phyloP scores from a whole-genome alignment of 495 filamentous ascomycete genomes.

The Ramalina peruviana region DNA sequence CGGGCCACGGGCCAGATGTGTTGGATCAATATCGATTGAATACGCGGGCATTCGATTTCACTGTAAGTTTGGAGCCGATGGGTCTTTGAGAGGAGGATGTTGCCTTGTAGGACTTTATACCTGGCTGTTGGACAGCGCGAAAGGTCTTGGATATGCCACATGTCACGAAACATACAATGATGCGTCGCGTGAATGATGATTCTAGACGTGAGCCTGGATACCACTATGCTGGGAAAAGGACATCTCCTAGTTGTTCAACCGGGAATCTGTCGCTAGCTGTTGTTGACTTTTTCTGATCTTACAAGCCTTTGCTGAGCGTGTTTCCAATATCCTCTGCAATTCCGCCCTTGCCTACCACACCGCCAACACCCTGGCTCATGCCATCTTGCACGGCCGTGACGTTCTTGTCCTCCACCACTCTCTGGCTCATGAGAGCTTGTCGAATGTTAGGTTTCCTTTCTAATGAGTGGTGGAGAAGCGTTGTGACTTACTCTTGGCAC shows the following conservation, averaged over 20 bases:
- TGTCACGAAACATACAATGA: too few species aligned
- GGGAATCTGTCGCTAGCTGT: too few species aligned
- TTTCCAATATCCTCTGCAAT: conserved; percentile 13
- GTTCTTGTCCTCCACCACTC: conserved; percentile 24
- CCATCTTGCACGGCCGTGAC: conserved; percentile 24
- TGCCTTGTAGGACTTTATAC: too few species aligned
- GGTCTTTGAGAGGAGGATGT: neutral
- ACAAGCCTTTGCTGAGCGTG: conserved; percentile 12
- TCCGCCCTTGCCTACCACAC: conserved; percentile 14
- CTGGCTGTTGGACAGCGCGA: too few species aligned
- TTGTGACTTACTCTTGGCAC: conserved; percentile 21
- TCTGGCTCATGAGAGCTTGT: conserved; percentile 22
- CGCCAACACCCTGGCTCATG: conserved; percentile 20
- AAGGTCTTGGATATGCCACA: too few species aligned
- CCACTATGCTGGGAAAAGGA: too few species aligned
- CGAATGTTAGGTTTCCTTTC: neutral
- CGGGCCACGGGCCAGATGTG: conserved; percentile 43
- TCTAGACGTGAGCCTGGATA: too few species aligned
- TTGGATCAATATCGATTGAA: conserved; percentile 35
- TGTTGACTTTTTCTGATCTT: neutral
- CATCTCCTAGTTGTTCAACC: too few species aligned
- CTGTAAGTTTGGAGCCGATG: conserved; percentile 9
- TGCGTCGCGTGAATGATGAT: too few species aligned
- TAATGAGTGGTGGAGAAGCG: neutral
- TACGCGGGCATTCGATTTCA: conserved; percentile 11